A percentile compares a stretch with the other conserved stretches of the same genome.
Conservation (phyloP, 2,329 filamentous ascomycete genomes). For the Coniochaeta pulveracea region DNA sequence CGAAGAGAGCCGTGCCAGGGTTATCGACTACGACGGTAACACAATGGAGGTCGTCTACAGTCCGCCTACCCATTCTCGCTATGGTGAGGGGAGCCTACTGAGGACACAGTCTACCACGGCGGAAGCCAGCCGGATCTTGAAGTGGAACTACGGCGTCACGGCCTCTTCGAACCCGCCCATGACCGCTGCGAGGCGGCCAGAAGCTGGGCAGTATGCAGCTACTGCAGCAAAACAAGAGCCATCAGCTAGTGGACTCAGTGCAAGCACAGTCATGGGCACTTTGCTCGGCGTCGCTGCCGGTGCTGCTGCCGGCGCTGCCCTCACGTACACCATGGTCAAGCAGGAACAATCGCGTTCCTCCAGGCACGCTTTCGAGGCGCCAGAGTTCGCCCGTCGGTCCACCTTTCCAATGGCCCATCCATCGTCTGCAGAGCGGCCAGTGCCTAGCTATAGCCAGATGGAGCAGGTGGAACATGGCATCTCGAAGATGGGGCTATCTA, state of each 20-base stretch:
- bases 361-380: conserved; percentile 27
- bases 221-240: conserved; percentile 21
- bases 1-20: conserved; percentile 34
- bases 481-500: conserved; percentile 25
- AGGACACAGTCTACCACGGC: conserved; percentile 23
- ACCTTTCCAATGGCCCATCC: conserved; percentile 29
- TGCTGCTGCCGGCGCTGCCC: conserved; percentile 65
- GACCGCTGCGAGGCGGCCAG: conserved; percentile 20
- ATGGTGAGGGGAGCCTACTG: conserved; percentile 21
- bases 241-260: conserved; percentile 33
- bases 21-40: conserved; percentile 75
- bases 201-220: conserved; percentile 20
- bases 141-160: conserved; percentile 37
- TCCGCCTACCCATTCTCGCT: conserved; percentile 22
- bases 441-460: conserved; percentile 24
- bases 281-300: conserved; percentile 45
- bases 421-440: conserved; percentile 16
- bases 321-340: conserved; percentile 61
- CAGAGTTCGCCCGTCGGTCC: conserved; percentile 28
- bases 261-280: conserved; percentile 60
- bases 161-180: conserved; percentile 13
- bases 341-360: conserved; percentile 34
- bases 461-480: conserved; percentile 23
- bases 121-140: conserved; percentile 31
- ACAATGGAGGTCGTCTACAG: conserved; percentile 67